These are phyloP conservation scores for Aphanomyces astaci DNA, from an alignment of 352 stramenopile species.

Conservation along the genomic window DNA sequence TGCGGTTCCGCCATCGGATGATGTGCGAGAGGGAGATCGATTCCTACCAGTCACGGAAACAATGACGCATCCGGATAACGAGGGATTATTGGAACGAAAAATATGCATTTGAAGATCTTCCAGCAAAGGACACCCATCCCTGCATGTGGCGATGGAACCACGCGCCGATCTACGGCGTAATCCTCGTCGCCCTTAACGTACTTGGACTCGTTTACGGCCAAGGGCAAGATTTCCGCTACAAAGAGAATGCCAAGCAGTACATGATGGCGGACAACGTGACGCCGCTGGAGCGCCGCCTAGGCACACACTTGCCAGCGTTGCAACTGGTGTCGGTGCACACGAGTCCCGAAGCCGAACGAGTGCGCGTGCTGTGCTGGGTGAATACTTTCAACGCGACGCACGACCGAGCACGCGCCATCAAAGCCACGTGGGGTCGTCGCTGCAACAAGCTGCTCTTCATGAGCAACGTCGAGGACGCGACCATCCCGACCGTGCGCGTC, in stretches of 20 bases:
- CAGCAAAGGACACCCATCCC: background rate
- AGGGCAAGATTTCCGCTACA: background rate
- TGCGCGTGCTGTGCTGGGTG: constrained; percentile 73
- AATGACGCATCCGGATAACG: background rate
- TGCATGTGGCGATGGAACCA: background rate
- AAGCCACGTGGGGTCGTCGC: constrained; percentile 62
- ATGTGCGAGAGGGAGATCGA: background rate
- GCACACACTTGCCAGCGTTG: constrained; percentile 3
- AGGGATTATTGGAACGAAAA: background rate
- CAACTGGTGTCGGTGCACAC: constrained; percentile 1
- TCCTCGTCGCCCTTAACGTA: background rate
- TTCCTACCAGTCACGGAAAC: background rate
- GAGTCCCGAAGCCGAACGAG: constrained; percentile 29
- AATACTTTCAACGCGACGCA: constrained; percentile 81
- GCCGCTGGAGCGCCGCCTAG: background rate
- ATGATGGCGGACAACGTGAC: background rate
- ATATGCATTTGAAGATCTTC: background rate
- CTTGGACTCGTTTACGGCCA: too few species aligned
- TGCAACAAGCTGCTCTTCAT: constrained; percentile 84
- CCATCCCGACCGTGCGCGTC: constrained; percentile 60
- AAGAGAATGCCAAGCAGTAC: background rate
- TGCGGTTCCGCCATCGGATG: constrained; percentile 23
- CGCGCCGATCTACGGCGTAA: background rate
- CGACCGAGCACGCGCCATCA: constrained; percentile 37
- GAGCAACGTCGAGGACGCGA: constrained; percentile 60